Base-by-base conservation (phyloP, 176 grass and related monocot species). In the Eremochloa ophiuroides region DNA sequence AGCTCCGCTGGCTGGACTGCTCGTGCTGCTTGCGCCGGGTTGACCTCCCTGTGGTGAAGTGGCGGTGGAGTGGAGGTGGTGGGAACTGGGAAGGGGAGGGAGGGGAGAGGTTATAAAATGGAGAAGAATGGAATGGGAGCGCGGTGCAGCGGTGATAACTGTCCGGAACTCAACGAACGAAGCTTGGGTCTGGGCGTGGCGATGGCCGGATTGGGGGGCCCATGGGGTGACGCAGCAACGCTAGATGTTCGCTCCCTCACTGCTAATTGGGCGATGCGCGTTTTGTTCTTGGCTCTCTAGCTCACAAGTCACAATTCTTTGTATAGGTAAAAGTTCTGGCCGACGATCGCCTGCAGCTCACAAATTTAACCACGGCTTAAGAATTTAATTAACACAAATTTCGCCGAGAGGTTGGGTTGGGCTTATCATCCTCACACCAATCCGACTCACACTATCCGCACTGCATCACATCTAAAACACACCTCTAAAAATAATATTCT, bases 81-180 rank as follows among this genome's bases (percentile, higher is more conserved):
- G 76, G 61, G 27, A 66, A 30, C 28, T 78, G 61, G 76, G 62
- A 50, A 31, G 29, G 40, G 64, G 14, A 33, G 29, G 29, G 48
- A 85, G 28, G 30, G n/a, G 40, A 50, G 84, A 60, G 77, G 66
- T 89, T 86, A 91, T 91, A 94, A 95, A 84, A 81, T 34, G 33
- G 4, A 10, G 69, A 29, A 43, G 55, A 51, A 73, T 77, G 48
- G 69, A 28, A 40, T 38, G 47, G 69, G 39, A 13, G 5, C 5
- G 48, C 5, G 48, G 47, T 82, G 66, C 20, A 35, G 61, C 42
- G 53, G 34, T 9, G 69, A n/a, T 89, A 77, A 84, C 84, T 86
- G 85, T 91, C 86, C 55, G 63, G 71, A 48, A 37, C 73, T n/a
- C n/a, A n/a, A 35, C 34, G 2, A 13, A 15, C 33, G 47, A 69